phyloP scores from a whole-genome alignment of 2,329 filamentous ascomycete genomes.

The Botrytis tulipae region DNA sequence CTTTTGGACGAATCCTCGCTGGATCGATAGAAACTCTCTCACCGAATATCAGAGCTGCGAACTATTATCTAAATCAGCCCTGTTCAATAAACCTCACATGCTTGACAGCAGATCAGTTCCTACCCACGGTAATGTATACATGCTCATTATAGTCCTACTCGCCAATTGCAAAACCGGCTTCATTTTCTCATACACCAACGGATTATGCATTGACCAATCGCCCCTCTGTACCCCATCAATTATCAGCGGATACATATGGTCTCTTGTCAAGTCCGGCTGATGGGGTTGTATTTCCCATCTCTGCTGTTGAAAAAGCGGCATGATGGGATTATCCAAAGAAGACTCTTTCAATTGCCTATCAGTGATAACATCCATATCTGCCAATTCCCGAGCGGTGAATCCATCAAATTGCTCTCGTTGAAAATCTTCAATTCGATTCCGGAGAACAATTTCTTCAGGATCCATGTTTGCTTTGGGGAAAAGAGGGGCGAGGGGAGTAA shows the following conservation, averaged over 20 bases:
- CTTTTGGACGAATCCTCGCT: not conserved
- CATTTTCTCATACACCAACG: conserved; percentile 28
- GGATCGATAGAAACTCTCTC: not conserved
- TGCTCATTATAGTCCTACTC: conserved; percentile 28
- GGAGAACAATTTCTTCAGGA: not conserved
- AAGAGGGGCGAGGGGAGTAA: conserved; percentile 11
- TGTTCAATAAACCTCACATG: rapidly evolving
- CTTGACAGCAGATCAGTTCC: not conserved
- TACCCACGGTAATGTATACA: conserved; percentile 26
- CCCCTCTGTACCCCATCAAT: conserved; percentile 15
- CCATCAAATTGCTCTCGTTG: conserved; percentile 20
- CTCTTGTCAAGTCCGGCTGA: conserved; percentile 7
- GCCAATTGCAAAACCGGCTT: conserved; percentile 33
- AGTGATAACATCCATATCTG: conserved; percentile 26
- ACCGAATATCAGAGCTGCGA: not conserved
- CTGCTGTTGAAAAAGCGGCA: conserved; percentile 19
- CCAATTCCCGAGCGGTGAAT: conserved; percentile 26
- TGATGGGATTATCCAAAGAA: conserved; percentile 23
- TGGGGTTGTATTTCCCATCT: conserved; percentile 22
- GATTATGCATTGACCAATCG: conserved; percentile 24
- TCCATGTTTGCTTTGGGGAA: not conserved
- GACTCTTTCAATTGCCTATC: conserved; percentile 19
- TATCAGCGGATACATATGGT: conserved; percentile 22
- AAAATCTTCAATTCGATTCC: not conserved
- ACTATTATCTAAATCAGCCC: not conserved